Evolutionary conservation across 768 basidiomycete species (phyloP), one percentile per base, ranked within the genome.

Genomic region (Leccinum subgranulosum): DNA sequence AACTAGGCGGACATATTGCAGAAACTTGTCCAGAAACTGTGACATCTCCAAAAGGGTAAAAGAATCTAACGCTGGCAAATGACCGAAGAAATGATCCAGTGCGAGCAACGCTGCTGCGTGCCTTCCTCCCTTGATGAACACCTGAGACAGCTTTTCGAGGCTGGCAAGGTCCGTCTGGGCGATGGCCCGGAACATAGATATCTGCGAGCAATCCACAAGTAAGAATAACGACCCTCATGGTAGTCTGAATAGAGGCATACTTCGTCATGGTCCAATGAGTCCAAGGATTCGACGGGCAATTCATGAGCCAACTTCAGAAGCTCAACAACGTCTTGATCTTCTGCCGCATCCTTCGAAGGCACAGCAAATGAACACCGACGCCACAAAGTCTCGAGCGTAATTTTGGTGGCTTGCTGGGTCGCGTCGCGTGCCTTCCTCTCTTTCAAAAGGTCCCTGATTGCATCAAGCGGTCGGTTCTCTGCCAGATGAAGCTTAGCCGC

Each of bases 401-500:
- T 79, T 21, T 70, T 53, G 17, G 62, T 66, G 1, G 78, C 85
- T 45, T 65, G 70, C 21, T 55, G 60, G 14, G 66, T 60, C 1
- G 77, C 78, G 0, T 66, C 27, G 3, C 43, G 49, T 14, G 69
- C 72, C 0, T 47, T 51, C 6, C 25, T 60, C 31, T 79, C 76
- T 41, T 70, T 65, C 4, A 84, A 60, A 45, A 84, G 68, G 3
- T 81, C 65, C 12, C 64, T 69, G 10, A 85, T 78, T 0, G 84
- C 86, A 12, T 81, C 76, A 1, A 76, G 33, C 0, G 66, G 67
- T 1, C 79, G 76, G 14, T 81, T 82, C 60, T 84, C 79, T 0
- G 69, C 66, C 6, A 83, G 58, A 61, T 83, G 78, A 17, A 84
- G 63, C 19, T 80, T 74, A 1, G 84, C 84, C 0, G 85, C 85